Percentiles rank a stretch among this genome's conserved stretches.
Conservation (phyloP, 2,329 filamentous ascomycete species). For the Emericellopsis atlantica region DNA sequence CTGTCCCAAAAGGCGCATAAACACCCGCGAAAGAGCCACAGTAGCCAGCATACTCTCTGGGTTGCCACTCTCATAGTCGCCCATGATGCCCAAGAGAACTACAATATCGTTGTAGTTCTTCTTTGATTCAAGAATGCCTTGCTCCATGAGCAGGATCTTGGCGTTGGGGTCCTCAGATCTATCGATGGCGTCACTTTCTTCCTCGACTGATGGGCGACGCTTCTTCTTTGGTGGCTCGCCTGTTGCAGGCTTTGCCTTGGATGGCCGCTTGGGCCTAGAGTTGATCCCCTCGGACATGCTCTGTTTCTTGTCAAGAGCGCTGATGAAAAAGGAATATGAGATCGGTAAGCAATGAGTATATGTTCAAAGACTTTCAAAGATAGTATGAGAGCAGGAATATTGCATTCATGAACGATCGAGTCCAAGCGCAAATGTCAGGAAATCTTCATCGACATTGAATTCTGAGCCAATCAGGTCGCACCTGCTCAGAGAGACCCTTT, state of each 20-base stretch:
- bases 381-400: neutral
- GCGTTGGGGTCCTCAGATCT: slow-evolving; percentile 42
- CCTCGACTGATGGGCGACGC: slow-evolving; percentile 31
- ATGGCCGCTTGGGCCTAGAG: slow-evolving; percentile 39
- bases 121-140: slow-evolving; percentile 70
- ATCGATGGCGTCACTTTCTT: slow-evolving; percentile 17
- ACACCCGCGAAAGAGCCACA: slow-evolving; percentile 76
- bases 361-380: too few species aligned
- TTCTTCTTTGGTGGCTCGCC: slow-evolving; percentile 36
- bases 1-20: slow-evolving; percentile 65
- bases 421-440: slow-evolving; percentile 4
- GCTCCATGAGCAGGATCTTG: slow-evolving; percentile 63
- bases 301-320: too few species aligned
- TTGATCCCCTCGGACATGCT: too few species aligned
- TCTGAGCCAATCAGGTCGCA: slow-evolving; percentile 14
- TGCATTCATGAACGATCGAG: neutral
- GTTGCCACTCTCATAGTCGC: slow-evolving; percentile 31
- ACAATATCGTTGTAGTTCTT: slow-evolving; percentile 89
- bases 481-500: neutral
- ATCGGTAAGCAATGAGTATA: too few species aligned
- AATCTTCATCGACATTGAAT: slow-evolving; percentile 16
- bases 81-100: slow-evolving; percentile 47
- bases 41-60: slow-evolving; percentile 53
- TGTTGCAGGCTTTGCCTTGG: slow-evolving; percentile 7
- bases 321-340: too few species aligned